These are phyloP conservation scores for Kodamaea fungicola DNA, from an alignment of 1,139 yeast genomes.

Conservation along the genomic window DNA sequence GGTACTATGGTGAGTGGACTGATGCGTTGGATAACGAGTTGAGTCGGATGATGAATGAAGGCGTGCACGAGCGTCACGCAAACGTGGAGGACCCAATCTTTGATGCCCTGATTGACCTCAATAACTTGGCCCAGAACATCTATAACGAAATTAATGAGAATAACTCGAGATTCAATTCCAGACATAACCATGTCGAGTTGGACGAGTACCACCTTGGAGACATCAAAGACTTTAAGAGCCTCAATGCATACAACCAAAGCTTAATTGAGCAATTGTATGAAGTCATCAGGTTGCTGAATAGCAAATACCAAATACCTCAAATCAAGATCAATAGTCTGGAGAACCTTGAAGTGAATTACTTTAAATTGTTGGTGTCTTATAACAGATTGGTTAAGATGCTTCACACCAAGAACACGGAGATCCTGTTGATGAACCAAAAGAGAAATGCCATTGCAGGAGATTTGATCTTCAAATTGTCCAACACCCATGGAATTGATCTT, in stretches of 20 bases:
- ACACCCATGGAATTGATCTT: constrained; percentile 4
- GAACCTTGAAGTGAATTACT: constrained; percentile 9
- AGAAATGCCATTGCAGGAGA: constrained; percentile 6
- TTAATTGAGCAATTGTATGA: constrained; percentile 5
- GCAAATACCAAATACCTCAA: constrained; percentile 5
- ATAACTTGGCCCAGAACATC: constrained; percentile 4
- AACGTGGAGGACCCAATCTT: constrained; percentile 4
- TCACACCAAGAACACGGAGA: constrained; percentile 10
- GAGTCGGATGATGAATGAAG: constrained; percentile 8
- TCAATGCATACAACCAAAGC: constrained; percentile 6
- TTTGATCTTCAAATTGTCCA: constrained; percentile 8
- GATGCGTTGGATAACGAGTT: constrained; percentile 9
- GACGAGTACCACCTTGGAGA: constrained; percentile 5
- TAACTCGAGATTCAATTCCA: constrained; percentile 3
- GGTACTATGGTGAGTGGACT: constrained; percentile 7
- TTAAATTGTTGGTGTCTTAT: constrained; percentile 11
- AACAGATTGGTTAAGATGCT: constrained; percentile 8
- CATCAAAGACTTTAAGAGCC: constrained; percentile 5
- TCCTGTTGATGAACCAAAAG: constrained; percentile 9
- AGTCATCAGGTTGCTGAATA: constrained; percentile 2
- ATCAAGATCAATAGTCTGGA: constrained; percentile 7
- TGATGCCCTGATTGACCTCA: constrained; percentile 6
- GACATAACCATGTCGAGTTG: background rate
- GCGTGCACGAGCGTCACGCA: constrained; percentile 4
- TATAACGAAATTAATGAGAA: constrained; percentile 6